Conservation (phyloP, 2,329 filamentous ascomycete genomes). For the Lasiodiplodia hormozganensis region DNA sequence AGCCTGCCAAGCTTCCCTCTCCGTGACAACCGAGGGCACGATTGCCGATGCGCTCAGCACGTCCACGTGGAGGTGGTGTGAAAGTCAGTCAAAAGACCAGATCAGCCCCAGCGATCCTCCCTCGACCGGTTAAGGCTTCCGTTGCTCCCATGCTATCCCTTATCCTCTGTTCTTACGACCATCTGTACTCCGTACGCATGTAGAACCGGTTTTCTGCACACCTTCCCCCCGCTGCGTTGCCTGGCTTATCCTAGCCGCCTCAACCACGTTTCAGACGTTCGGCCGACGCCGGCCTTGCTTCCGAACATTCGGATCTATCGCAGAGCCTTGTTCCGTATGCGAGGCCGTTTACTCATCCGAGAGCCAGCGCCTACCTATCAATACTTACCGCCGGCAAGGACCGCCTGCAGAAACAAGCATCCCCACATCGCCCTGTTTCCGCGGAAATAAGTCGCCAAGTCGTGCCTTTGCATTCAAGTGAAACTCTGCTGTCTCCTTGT, state of each 20-base stretch:
- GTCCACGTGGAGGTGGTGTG: constrained; percentile 22
- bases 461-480: neutral
- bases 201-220: neutral
- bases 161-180: neutral
- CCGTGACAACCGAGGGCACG: constrained; percentile 7
- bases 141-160: neutral
- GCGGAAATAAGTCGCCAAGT: neutral
- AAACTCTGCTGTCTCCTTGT: neutral
- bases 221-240: neutral
- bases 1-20: neutral
- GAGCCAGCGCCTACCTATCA: constrained; percentile 3
- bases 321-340: neutral
- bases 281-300: neutral
- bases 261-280: neutral
- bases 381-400: neutral
- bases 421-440: neutral
- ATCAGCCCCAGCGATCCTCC: constrained; percentile 4
- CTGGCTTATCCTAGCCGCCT: neutral
- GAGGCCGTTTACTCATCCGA: constrained; percentile 1
- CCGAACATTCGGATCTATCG: constrained; percentile 6
- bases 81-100: constrained; percentile 7
- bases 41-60: constrained; percentile 3
- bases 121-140: neutral
- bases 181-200: constrained; percentile 1
- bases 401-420: neutral